Percentiles rank a stretch among this genome's conserved stretches.
phyloP scores from a whole-genome alignment of 2,329 filamentous ascomycete species.

The Trichoderma koningii region DNA sequence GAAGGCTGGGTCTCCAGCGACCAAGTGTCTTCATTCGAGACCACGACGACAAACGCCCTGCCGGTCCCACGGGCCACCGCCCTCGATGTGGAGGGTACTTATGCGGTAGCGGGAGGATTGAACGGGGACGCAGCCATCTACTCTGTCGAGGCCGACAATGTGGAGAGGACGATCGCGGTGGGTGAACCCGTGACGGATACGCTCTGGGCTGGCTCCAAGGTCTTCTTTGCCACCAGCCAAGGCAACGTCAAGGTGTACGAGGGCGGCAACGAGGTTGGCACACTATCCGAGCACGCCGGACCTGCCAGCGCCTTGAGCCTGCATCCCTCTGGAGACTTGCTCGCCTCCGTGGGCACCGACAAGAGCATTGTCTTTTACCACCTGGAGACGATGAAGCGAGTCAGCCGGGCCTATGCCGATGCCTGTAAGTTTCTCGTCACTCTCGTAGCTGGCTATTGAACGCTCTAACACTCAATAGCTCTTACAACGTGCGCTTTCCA shows the following conservation, averaged over 20 bases:
- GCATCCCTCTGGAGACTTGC: slow-evolving; percentile 79
- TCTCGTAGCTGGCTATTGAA: neutral
- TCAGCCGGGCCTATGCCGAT: slow-evolving; percentile 79
- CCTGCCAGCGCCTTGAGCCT: slow-evolving; percentile 74
- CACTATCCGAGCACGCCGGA: slow-evolving; percentile 80
- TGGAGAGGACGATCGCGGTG: slow-evolving; percentile 67
- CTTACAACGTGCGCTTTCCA: slow-evolving; percentile 84
- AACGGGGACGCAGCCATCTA: slow-evolving; percentile 75
- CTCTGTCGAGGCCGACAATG: slow-evolving; percentile 66
- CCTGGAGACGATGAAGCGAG: slow-evolving; percentile 63
- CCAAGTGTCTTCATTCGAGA: slow-evolving; percentile 58
- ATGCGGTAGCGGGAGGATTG: slow-evolving; percentile 73
- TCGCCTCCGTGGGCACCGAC: slow-evolving; percentile 86
- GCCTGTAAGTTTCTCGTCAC: slow-evolving; percentile 61
- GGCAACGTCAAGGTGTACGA: slow-evolving; percentile 82
- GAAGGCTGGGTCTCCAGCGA: slow-evolving; percentile 81
- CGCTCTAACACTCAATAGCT: slow-evolving; percentile 49
- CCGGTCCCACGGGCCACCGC: slow-evolving; percentile 53
- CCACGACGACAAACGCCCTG: slow-evolving; percentile 49
- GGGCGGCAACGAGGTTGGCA: slow-evolving; percentile 66
- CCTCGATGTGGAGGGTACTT: slow-evolving; percentile 57
- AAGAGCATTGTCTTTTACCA: slow-evolving; percentile 95
- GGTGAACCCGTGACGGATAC: slow-evolving; percentile 68
- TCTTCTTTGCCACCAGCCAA: slow-evolving; percentile 72
- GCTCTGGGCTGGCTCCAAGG: slow-evolving; percentile 66